Percentiles rank a stretch among this genome's conserved stretches.
Evolutionary conservation across 2,329 filamentous ascomycete species (phyloP).

Genomic region (Aspergillus carbonarius): DNA sequence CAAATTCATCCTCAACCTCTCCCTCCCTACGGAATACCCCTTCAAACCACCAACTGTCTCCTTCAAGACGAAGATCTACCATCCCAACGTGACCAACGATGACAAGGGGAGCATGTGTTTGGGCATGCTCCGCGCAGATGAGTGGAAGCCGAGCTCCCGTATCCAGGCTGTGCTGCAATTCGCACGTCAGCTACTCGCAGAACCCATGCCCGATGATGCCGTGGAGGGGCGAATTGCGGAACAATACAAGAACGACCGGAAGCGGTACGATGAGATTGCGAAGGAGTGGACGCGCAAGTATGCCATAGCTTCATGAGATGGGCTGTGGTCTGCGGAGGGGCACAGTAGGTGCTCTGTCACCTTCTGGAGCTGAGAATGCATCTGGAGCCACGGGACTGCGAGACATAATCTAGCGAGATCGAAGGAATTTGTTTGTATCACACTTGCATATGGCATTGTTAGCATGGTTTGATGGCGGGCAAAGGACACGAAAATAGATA

Average conservation of each 20-base stretch:
- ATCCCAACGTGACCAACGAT: slow-evolving; percentile 92
- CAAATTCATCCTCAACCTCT: slow-evolving; percentile 69
- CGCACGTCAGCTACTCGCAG: slow-evolving; percentile 69
- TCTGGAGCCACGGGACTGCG: no score
- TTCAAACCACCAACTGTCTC: slow-evolving; percentile 81
- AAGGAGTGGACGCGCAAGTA: slow-evolving; percentile 72
- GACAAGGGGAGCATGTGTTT: slow-evolving; percentile 82
- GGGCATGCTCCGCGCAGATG: slow-evolving; percentile 75
- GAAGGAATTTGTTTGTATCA: no score
- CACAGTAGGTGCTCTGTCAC: not conserved
- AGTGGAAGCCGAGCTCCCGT: slow-evolving; percentile 88
- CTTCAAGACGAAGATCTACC: slow-evolving; percentile 90
- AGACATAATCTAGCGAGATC: no score
- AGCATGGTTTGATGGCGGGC: no score
- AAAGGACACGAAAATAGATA: no score
- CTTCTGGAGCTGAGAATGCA: not conserved
- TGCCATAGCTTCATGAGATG: slow-evolving; percentile 48
- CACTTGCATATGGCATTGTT: no score
- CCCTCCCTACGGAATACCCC: slow-evolving; percentile 76
- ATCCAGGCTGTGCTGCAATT: slow-evolving; percentile 74
- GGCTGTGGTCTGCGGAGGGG: not conserved
- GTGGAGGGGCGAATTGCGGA: slow-evolving; percentile 85
- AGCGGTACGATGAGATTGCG: slow-evolving; percentile 72
- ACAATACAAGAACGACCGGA: slow-evolving; percentile 69
- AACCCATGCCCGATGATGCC: slow-evolving; percentile 85